Evolutionary conservation across 192 early-diverging fungal genomes (phyloP).

Genomic region (Fimicolochytrium jonesii): DNA sequence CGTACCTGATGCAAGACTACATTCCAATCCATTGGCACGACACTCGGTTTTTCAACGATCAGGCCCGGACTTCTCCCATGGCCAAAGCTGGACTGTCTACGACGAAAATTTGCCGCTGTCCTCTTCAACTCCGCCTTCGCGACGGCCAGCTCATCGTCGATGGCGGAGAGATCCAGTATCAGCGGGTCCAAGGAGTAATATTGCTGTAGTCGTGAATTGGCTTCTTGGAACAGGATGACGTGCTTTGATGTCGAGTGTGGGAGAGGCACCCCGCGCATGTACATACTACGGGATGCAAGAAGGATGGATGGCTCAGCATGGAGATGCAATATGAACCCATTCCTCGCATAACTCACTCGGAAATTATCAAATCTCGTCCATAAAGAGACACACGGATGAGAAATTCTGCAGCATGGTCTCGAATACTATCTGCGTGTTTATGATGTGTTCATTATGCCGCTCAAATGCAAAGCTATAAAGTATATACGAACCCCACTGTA

Average conservation of each 20-base stretch:
- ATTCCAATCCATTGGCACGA: conserved; percentile 29
- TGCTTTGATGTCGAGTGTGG: background rate
- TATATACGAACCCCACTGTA: no score
- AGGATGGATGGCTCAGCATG: background rate
- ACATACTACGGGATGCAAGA: background rate
- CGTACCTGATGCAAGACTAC: conserved; percentile 53
- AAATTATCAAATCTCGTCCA: background rate
- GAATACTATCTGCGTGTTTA: background rate
- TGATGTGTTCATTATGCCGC: background rate
- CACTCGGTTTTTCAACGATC: background rate
- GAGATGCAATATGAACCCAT: background rate
- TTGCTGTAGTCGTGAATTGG: conserved; percentile 39
- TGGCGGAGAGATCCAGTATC: conserved; percentile 58
- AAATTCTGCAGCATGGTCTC: background rate
- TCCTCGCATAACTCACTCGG: background rate
- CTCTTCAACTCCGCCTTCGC: conserved; percentile 17
- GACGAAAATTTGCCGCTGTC: conserved; percentile 25
- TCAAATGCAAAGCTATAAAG: no score
- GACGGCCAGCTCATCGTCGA: conserved; percentile 9
- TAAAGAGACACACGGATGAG: background rate
- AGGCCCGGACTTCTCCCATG: no score
- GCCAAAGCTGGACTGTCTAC: background rate
- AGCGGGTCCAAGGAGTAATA: conserved; percentile 66
- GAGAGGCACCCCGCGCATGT: background rate
- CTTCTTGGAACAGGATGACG: background rate